These are phyloP conservation scores for Pharnaceum exiguum DNA, from an alignment of 148 eudicot genomes.

Conservation along the genomic window DNA sequence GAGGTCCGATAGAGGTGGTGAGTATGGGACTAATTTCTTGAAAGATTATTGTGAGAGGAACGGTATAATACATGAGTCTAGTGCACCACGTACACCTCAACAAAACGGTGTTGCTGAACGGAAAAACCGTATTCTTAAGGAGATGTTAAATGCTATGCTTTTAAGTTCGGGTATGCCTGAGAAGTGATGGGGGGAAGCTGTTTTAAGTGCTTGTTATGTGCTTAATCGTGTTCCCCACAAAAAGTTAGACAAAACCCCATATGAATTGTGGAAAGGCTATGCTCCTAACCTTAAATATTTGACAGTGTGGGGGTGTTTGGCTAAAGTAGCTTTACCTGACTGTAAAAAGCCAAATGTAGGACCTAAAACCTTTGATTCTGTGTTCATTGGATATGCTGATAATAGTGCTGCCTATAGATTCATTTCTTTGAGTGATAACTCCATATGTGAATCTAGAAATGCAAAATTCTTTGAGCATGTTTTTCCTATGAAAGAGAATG, in stretches of 20 bases:
- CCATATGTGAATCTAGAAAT: constrained; percentile 3
- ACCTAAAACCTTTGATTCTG: neutral
- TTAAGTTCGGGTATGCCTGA: neutral
- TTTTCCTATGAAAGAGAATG: constrained; percentile 5
- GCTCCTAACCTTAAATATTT: neutral
- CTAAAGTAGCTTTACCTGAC: neutral
- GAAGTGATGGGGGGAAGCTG: constrained; percentile 1
- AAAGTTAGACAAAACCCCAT: neutral
- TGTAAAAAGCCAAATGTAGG: neutral
- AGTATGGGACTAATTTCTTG: neutral
- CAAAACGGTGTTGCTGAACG: neutral
- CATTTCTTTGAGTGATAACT: neutral
- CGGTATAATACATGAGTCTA: neutral
- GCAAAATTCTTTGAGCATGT: neutral
- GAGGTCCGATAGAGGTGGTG: constrained; percentile 1
- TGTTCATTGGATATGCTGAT: constrained; percentile 9
- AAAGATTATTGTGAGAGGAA: neutral
- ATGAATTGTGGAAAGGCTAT: constrained; percentile 5
- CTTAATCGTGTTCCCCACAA: constrained; percentile 10
- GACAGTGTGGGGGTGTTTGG: constrained; percentile 2
- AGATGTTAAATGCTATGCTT: neutral
- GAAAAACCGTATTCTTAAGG: neutral
- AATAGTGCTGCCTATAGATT: constrained; percentile 8
- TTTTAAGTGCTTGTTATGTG: neutral
- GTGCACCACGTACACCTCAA: neutral